Evolutionary conservation across 768 basidiomycete genomes (phyloP).

Genomic region (Kwoniella botswanensis): DNA sequence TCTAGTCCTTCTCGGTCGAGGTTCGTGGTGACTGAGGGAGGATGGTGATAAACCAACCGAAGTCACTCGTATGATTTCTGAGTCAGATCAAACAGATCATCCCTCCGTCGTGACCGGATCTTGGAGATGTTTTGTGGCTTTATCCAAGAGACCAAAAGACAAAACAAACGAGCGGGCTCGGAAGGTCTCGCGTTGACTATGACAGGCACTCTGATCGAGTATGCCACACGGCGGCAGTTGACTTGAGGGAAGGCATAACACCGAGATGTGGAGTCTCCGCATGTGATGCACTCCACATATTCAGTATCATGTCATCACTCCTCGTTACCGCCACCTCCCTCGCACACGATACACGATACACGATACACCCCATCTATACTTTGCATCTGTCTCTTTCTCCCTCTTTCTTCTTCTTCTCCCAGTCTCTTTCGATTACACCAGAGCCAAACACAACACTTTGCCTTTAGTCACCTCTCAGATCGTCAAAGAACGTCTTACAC

Average conservation of each 20-base stretch:
- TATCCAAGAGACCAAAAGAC: background rate
- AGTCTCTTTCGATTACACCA: conserved; percentile 33
- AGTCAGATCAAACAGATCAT: background rate
- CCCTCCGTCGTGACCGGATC: background rate
- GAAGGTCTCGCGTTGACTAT: background rate
- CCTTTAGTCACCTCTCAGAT: background rate
- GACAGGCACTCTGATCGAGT: background rate
- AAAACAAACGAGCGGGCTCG: background rate
- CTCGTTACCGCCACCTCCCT: conserved; percentile 3
- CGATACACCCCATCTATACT: background rate
- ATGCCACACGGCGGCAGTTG: background rate
- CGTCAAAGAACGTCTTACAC: conserved; percentile 3
- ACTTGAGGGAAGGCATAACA: background rate
- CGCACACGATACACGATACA: background rate
- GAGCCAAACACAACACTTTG: conserved; percentile 18
- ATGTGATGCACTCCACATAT: background rate
- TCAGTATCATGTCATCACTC: background rate
- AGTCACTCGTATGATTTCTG: no score
- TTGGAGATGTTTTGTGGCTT: background rate
- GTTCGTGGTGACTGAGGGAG: background rate
- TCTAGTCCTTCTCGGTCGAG: background rate
- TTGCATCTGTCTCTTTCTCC: conserved; percentile 1
- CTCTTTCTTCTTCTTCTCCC: conserved; percentile 11
- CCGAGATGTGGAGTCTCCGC: background rate
- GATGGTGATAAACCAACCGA: background rate